Conservation (phyloP, 2,329 filamentous ascomycete genomes). For the Metarhizium brunneum region DNA sequence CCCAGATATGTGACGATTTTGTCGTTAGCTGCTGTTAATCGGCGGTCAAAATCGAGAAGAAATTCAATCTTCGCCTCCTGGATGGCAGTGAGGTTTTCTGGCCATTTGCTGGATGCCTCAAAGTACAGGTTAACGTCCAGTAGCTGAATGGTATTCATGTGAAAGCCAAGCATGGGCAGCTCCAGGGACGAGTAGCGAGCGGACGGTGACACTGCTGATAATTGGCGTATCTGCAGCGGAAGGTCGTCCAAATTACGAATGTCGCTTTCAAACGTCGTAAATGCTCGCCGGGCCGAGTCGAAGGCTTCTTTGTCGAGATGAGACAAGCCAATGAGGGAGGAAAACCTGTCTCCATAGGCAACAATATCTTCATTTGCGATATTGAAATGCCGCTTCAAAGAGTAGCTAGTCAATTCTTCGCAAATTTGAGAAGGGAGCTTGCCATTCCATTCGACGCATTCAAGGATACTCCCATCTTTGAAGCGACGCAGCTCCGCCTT, state of each 20-base stretch:
- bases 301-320: constrained; percentile 50
- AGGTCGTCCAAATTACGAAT: constrained; percentile 72
- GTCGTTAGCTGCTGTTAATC: constrained; percentile 53
- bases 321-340: constrained; percentile 36
- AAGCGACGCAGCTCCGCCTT: constrained; percentile 90
- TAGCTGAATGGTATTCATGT: constrained; percentile 38
- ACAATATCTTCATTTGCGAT: constrained; percentile 43
- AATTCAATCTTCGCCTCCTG: constrained; percentile 93
- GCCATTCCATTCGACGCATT: constrained; percentile 79
- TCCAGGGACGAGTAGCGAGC: constrained; percentile 63
- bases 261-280: constrained; percentile 64
- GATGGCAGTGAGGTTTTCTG: constrained; percentile 81
- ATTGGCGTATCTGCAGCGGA: constrained; percentile 75
- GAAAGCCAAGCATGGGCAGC: constrained; percentile 29
- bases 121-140: constrained; percentile 83
- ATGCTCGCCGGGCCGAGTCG: constrained; percentile 58
- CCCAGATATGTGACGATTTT: constrained; percentile 62
- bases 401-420: constrained; percentile 69
- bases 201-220: constrained; percentile 62
- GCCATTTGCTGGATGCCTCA: constrained; percentile 88
- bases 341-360: constrained; percentile 41
- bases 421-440: constrained; percentile 56
- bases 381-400: constrained; percentile 61
- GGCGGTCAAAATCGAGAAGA: constrained; percentile 63
- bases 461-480: constrained; percentile 87